phyloP scores from a whole-genome alignment of 495 filamentous ascomycete species.

The Hamigera avellanea region DNA sequence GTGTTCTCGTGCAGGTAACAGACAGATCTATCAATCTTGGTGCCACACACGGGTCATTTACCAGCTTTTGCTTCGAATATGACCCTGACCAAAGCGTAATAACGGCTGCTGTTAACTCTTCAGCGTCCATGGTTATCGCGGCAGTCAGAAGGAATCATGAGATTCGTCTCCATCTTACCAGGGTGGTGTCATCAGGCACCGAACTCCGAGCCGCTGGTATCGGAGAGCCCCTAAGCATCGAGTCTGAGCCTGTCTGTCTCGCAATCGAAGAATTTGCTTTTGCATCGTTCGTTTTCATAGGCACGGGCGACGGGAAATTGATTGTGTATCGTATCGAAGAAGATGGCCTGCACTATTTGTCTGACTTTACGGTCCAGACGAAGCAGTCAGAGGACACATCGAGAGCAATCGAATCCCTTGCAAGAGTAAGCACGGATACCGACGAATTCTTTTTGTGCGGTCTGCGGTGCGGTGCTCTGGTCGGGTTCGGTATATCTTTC shows the following conservation, averaged over 20 bases:
- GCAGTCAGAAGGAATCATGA: slow-evolving; percentile 14
- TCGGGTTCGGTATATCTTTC: slow-evolving; percentile 20
- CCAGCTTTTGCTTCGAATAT: slow-evolving; percentile 11
- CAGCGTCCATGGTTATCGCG: slow-evolving; percentile 14
- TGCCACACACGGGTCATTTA: slow-evolving; percentile 7
- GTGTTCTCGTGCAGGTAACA: slow-evolving; percentile 46
- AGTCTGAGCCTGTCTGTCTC: slow-evolving; percentile 27
- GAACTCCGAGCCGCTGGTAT: slow-evolving; percentile 9
- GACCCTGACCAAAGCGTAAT: slow-evolving; percentile 9
- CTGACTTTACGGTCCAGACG: slow-evolving; percentile 9
- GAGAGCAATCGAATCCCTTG: slow-evolving; percentile 29
- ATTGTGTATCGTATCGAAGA: slow-evolving; percentile 16
- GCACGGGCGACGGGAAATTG: slow-evolving; percentile 24
- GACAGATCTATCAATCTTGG: slow-evolving; percentile 32
- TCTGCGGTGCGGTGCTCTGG: slow-evolving; percentile 30
- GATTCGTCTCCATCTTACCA: slow-evolving; percentile 14
- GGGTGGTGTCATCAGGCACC: slow-evolving; percentile 4
- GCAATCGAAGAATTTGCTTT: slow-evolving; percentile 16
- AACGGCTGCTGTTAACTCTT: slow-evolving; percentile 19
- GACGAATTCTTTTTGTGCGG: slow-evolving; percentile 24
- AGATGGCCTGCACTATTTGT: slow-evolving; percentile 8
- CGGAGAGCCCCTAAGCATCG: slow-evolving; percentile 9
- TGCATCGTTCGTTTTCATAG: slow-evolving; percentile 22
- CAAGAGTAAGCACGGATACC: slow-evolving; percentile 8
- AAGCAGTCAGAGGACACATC: slow-evolving; percentile 17